Base-by-base conservation (phyloP, 768 basidiomycete species). In the Xerocomellus chrysenteron region DNA sequence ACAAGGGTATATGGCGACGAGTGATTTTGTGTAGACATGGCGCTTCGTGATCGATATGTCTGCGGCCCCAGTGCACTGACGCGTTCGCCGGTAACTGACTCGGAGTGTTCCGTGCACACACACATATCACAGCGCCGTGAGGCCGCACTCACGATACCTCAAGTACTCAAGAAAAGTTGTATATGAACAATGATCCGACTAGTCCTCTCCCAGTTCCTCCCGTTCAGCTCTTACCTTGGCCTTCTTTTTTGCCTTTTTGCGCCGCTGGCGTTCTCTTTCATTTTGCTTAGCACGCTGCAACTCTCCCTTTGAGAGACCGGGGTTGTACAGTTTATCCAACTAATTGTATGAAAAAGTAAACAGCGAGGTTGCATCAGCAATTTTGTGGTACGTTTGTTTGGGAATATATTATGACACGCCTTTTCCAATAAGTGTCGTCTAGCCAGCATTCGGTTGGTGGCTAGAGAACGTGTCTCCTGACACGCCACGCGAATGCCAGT, bases 391-490 rank as follows among this genome's bases (percentile, higher is more conserved):
- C 11, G 33, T 5, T 52, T 37, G 46, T 46, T 21, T 39, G 58
- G 54, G 55, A 50, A 67, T 69, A 56, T 61, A 63, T 64, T 54
- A 63, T 60, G 58, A 81, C 82, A 77, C 72, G 78, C 91, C 84
- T 90, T 93, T 73, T 92, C 86, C 40, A 87, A 65, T 51, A 98
- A 67, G 60, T 83, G 75, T 60, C 81, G 82, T 57, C 94, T 79
- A 16, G 94, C 94, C 28, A 88, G 68, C 67, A 82, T 84, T 61
- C 94, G 77, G 66, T 98, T 98, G 61, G 85, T 80, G 32, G 82
- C 75, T 45, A 94, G 74, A 3, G 92, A 94, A 44, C 94, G 87
- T 7, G 94, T 94, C 65, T 92, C 86, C 71, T 98, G 94, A 67
- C 92, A 94, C 4, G 83, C 76, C 14, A 96, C 89, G 39, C 94